These are phyloP conservation scores for Starmerella bacillaris DNA, from an alignment of 805 yeast genomes.

Conservation along the genomic window DNA sequence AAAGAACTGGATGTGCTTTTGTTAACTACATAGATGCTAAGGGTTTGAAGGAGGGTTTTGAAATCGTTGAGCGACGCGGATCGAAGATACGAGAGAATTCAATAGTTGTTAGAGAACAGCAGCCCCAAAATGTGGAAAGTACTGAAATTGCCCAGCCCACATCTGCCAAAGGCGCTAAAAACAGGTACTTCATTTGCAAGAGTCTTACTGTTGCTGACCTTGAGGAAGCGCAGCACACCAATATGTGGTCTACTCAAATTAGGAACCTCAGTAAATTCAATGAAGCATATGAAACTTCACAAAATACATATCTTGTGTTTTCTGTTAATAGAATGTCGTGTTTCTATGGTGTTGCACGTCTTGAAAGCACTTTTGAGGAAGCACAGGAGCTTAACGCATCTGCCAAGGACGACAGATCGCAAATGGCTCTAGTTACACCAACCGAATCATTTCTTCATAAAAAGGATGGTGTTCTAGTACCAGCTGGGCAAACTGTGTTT, in stretches of 20 bases:
- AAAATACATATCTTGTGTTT: conserved; percentile 25
- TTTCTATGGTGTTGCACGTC: conserved; percentile 27
- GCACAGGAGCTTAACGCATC: neutral
- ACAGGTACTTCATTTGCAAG: conserved; percentile 26
- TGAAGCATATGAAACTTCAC: conserved; percentile 21
- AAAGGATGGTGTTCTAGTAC: conserved; percentile 13
- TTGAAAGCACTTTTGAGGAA: conserved; percentile 19
- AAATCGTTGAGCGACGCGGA: conserved; percentile 18
- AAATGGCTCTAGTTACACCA: neutral
- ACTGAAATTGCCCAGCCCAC: neutral
- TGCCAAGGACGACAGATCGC: neutral
- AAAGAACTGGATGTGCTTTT: conserved; percentile 28
- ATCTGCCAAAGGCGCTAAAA: conserved; percentile 8
- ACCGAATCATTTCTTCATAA: conserved; percentile 2
- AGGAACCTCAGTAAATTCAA: conserved; percentile 26
- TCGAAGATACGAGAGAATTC: conserved; percentile 21
- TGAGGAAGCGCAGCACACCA: conserved; percentile 21
- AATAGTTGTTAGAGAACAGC: conserved; percentile 20
- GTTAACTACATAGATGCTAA: conserved; percentile 23
- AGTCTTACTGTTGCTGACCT: conserved; percentile 26
- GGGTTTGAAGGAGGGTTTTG: conserved; percentile 22
- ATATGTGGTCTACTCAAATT: conserved; percentile 27
- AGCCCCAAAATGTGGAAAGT: neutral
- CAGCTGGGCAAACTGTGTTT: conserved; percentile 22
- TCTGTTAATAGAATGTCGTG: conserved; percentile 27